These are phyloP conservation scores for Trichoderma afroharzianum DNA, from an alignment of 2,329 filamentous ascomycete species.

Conservation along the genomic window DNA sequence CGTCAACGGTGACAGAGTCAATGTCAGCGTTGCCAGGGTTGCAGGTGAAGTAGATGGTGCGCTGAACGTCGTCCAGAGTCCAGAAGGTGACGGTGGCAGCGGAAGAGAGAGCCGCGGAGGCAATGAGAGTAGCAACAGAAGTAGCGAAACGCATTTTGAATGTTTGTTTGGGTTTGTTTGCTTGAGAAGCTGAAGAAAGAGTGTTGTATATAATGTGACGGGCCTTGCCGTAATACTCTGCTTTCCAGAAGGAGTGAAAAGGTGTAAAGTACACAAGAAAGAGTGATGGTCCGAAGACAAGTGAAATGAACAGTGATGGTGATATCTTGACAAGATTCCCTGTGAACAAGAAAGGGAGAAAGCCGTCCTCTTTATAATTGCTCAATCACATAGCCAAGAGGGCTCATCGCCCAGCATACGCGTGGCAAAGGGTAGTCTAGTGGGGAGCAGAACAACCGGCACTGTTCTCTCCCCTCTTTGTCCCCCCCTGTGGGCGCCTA, in stretches of 20 bases:
- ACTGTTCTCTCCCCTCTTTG: background rate
- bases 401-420: background rate
- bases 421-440: slow-evolving; percentile 10
- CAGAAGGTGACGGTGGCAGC: slow-evolving; percentile 55
- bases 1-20: slow-evolving; percentile 38
- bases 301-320: slow-evolving; percentile 14
- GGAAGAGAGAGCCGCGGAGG: slow-evolving; percentile 40
- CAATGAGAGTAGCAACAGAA: slow-evolving; percentile 42
- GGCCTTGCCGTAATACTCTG: slow-evolving; percentile 17
- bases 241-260: slow-evolving; percentile 17
- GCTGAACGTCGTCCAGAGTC: slow-evolving; percentile 51
- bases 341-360: background rate
- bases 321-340: background rate
- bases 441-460: background rate
- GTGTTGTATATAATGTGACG: slow-evolving; percentile 14
- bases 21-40: slow-evolving; percentile 37
- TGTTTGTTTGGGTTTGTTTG: slow-evolving; percentile 21
- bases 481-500: background rate
- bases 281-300: slow-evolving; percentile 18
- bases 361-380: slow-evolving; percentile 14
- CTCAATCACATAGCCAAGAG: background rate
- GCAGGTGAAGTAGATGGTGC: slow-evolving; percentile 50
- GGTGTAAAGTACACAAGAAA: slow-evolving; percentile 6
- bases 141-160: slow-evolving; percentile 54
- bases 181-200: slow-evolving; percentile 10